phyloP scores from a whole-genome alignment of 179 eudicot genomes.

The Actinidia chinensis region DNA sequence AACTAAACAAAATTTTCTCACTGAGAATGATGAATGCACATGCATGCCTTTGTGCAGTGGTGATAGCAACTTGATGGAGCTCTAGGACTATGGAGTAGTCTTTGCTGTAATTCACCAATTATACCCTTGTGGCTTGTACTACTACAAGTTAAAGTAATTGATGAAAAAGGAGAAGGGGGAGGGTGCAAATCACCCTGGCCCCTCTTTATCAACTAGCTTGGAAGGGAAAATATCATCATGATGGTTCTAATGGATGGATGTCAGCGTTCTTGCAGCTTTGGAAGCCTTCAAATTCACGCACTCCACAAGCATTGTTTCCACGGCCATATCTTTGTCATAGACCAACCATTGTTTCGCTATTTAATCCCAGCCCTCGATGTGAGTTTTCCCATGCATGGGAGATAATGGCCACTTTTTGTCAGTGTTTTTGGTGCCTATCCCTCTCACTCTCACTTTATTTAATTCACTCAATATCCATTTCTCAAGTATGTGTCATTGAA shows the following conservation, averaged over 20 bases:
- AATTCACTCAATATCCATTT: slow-evolving; percentile 26
- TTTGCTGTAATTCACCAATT: too few relatives aligned
- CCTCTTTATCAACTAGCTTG: slow-evolving; percentile 17
- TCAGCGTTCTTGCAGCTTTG: slow-evolving; percentile 21
- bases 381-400: slow-evolving; percentile 14
- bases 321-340: neutral
- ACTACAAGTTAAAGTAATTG: neutral
- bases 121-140: too few relatives aligned
- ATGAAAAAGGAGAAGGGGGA: neutral
- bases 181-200: slow-evolving; percentile 5
- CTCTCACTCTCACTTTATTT: slow-evolving; percentile 34
- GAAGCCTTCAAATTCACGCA: slow-evolving; percentile 24
- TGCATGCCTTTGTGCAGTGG: slow-evolving; percentile 20
- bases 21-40: slow-evolving; percentile 31
- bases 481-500: slow-evolving; percentile 30
- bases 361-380: slow-evolving; percentile 22
- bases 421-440: slow-evolving; percentile 33
- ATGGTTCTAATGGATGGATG: slow-evolving; percentile 20
- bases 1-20: slow-evolving; percentile 6
- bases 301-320: slow-evolving; percentile 3
- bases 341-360: slow-evolving; percentile 25
- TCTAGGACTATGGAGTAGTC: too few relatives aligned
- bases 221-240: slow-evolving; percentile 24
- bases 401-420: slow-evolving; percentile 32
- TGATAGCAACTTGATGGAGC: slow-evolving; percentile 20